Conservation (phyloP, 169 alveolate genomes). For the Theileria parva region DNA sequence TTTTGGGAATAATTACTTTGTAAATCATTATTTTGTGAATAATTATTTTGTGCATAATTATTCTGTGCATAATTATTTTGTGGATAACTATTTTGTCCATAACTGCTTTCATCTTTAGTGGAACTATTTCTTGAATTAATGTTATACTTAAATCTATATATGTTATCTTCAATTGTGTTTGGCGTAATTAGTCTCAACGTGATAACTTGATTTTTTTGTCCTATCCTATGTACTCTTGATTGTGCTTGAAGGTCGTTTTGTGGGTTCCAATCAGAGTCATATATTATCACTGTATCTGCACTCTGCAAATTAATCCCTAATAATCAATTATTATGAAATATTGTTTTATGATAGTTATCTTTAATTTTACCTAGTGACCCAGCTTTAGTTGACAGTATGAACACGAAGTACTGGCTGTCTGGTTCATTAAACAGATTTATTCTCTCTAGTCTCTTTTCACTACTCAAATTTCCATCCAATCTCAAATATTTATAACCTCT, state of each 20-base stretch:
- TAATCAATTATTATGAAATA: neutral
- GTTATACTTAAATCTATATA: conserved; percentile 73
- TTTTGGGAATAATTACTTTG: too few species aligned
- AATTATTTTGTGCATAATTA: too few species aligned
- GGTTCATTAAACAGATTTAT: conserved; percentile 86
- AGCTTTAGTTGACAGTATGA: conserved; percentile 92
- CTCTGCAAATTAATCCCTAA: conserved; percentile 91
- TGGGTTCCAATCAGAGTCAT: conserved; percentile 96
- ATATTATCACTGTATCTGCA: conserved; percentile 96
- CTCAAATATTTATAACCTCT: conserved; percentile 89
- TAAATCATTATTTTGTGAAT: neutral
- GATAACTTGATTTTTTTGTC: conserved; percentile 89
- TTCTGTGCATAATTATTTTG: neutral
- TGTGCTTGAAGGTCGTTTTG: conserved; percentile 93
- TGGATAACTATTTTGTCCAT: neutral
- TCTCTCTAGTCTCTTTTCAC: conserved; percentile 89
- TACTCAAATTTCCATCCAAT: conserved; percentile 93
- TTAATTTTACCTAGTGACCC: conserved; percentile 90
- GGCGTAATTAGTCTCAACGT: conserved; percentile 89
- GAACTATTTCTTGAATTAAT: conserved; percentile 62
- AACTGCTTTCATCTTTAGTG: neutral
- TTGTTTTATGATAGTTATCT: conserved; percentile 92
- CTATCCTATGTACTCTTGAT: conserved; percentile 94
- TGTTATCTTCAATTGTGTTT: conserved; percentile 92
- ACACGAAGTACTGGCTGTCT: conserved; percentile 83